phyloP scores from a whole-genome alignment of 2,329 filamentous ascomycete species.

The Paraphaeosphaeria minitans region DNA sequence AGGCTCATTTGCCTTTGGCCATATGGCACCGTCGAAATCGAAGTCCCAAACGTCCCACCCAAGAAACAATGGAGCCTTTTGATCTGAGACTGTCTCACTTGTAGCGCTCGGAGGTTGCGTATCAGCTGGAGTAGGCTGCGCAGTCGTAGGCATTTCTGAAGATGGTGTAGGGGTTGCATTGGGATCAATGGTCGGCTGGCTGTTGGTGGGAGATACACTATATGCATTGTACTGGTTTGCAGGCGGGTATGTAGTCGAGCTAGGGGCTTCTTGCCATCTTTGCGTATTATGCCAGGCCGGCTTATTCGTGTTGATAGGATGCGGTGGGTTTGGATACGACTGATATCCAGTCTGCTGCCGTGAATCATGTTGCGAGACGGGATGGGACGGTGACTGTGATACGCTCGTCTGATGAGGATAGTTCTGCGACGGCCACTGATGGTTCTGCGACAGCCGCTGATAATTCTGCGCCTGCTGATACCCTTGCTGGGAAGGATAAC shows the following conservation, averaged over 20 bases:
- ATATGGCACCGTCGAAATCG: conserved; percentile 53
- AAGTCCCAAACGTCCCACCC: conserved; percentile 50
- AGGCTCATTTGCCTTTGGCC: conserved; percentile 51
- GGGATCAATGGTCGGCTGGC: conserved; percentile 23
- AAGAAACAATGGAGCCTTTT: conserved; percentile 40
- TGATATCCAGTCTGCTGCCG: conserved; percentile 24
- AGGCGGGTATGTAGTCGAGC: conserved; percentile 22
- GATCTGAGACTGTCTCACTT: conserved; percentile 22
- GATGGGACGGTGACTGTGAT: conserved; percentile 29
- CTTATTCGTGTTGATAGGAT: conserved; percentile 28
- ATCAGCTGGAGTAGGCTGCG: conserved; percentile 17
- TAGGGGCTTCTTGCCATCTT: conserved; percentile 27
- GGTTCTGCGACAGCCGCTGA: conserved; percentile 32
- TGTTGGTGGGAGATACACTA: conserved; percentile 15
- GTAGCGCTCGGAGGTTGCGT: conserved; percentile 23
- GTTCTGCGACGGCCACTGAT: conserved; percentile 13
- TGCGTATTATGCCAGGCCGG: conserved; percentile 31
- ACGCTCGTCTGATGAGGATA: conserved; percentile 31
- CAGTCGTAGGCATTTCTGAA: conserved; percentile 25
- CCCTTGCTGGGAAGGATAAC: conserved; percentile 21
- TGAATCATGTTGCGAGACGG: conserved; percentile 27
- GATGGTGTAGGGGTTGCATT: conserved; percentile 38
- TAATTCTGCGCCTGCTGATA: conserved; percentile 27
- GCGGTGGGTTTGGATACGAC: conserved; percentile 26
- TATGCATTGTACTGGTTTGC: conserved; percentile 24